Evolutionary conservation across 1,284 basidiomycete genomes (phyloP), one percentile per base, ranked within the genome.

Genomic region (Flammula alnicola): DNA sequence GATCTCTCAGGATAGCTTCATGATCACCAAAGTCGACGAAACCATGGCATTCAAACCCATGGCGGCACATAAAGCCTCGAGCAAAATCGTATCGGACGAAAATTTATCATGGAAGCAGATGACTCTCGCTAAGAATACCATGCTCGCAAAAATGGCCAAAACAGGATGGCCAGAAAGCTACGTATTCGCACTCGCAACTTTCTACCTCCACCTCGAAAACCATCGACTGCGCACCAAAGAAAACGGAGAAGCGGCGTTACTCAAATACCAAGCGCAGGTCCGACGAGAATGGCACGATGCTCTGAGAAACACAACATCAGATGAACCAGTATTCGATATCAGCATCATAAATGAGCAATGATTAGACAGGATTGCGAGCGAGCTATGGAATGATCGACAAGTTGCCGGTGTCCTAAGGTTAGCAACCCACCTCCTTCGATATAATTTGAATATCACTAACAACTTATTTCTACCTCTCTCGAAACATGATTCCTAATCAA

Each of bases 81-180:
- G 40, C 8, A 50, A 50, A 4, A 56, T 52, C 1, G 36, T 57
- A 9, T 42, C 48, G 11, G 61, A 64, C 30, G 35, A 43, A 12
- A 43, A 58, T 26, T 47, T 64, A 17, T 37, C 50, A 4, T 63
- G 55, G 55, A 33, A 42, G 2, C 52, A 64, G 32, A 54, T 63
- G 37, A 19, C 35, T 3, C 39, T 53, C 5, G 60, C 52, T 4
- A 49, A 49, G n/a, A 44, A 26, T 2, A 27, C 22, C 12, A 25
- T 54, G 10, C 20, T 60, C 1, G 11, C 44, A 7, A 40, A 36
- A 10, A 44, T 56, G 39, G 20, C 3, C 26, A 37, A 42, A 23
- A 11, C 12, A 4, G 41, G 39, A 3, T 60, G 58, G 58, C 54
- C 54, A n/a, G 11, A 38, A 14, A 23, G 40, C 9, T 45, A 49